Evolutionary conservation across 2,329 filamentous ascomycete species (phyloP), one percentile per base, ranked within the genome.

Genomic region (Phaeosphaeria sp.): DNA sequence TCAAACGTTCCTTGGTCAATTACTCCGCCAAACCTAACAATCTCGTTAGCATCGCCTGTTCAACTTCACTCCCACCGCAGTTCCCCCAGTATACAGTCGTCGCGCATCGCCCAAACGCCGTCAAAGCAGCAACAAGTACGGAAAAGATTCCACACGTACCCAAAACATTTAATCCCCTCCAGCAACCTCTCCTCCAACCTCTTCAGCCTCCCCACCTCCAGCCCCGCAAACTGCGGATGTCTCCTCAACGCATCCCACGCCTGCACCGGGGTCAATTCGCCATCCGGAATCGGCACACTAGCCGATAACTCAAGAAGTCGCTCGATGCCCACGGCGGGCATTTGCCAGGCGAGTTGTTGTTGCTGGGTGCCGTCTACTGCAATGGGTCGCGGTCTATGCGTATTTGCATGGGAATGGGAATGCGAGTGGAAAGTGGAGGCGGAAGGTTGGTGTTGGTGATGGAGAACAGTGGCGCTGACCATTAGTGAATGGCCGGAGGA

Each of bases 261-360:
- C 53, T 79, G 76, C 1, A 78, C 69, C 0, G 77, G 76, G 1
- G 76, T 79, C 2, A 78, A 51, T 33, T 77, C 73, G 15, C 51
- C 51, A 15, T 69, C 67, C 6, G 57, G 53, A 4, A 67, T 64
- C 30, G 53, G 67, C 43, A 65, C 65, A 36, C 43, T 61, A 5
- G n/a, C 24, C 2, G 69, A 67, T 1, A 71, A 56, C 20, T 56
- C 46, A 6, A 72, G 54, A 1, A 74, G 61, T 17, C 56, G 59
- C 13, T 70, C 58, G 2, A 72, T 63, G 18, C 64, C 65, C 1
- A 60, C 33, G 17, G 60, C 30, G 11, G 68, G 55, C 1, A 64
- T 55, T 22, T 64, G 46, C 69, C 69, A 72, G 1, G 56, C 20
- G 13, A 51, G 8, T 9, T 30, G 8, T 44, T 33, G 39, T 6